phyloP scores from a whole-genome alignment of 352 stramenopile genomes.

The Elongisporangium prolatum region DNA sequence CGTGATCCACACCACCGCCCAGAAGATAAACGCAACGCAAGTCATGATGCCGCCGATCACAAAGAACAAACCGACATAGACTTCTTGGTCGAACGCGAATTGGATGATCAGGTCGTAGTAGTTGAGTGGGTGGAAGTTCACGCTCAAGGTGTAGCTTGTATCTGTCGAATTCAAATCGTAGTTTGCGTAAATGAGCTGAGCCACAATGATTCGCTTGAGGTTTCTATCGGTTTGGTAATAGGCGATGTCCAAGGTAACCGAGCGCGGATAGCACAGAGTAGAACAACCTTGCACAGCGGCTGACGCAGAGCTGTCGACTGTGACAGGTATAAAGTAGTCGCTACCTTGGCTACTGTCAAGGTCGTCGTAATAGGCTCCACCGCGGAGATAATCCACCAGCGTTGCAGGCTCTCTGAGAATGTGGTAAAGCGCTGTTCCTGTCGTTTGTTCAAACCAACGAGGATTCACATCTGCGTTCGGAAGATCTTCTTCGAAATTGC shows the following conservation, averaged over 20 bases:
- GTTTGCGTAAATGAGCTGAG: slow-evolving; percentile 85
- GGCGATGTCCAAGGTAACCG: slow-evolving; percentile 89
- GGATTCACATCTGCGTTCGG: slow-evolving; percentile 84
- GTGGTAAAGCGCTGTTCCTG: slow-evolving; percentile 88
- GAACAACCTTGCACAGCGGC: slow-evolving; percentile 80
- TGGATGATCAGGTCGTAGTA: slow-evolving; percentile 96
- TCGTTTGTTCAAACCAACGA: slow-evolving; percentile 94
- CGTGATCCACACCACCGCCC: slow-evolving; percentile 88
- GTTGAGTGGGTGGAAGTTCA: slow-evolving; percentile 91
- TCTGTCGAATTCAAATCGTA: slow-evolving; percentile 90
- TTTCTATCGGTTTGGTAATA: slow-evolving; percentile 93
- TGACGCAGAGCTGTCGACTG: slow-evolving; percentile 82
- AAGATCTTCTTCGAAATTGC: slow-evolving; percentile 93
- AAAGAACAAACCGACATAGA: slow-evolving; percentile 94
- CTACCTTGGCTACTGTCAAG: slow-evolving; percentile 46
- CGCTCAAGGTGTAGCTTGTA: slow-evolving; percentile 87
- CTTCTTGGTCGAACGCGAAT: slow-evolving; percentile 92
- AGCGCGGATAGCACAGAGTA: slow-evolving; percentile 90
- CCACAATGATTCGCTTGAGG: slow-evolving; percentile 92
- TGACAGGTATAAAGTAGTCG: slow-evolving; percentile 95
- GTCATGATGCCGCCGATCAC: slow-evolving; percentile 89
- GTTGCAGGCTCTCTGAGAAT: slow-evolving; percentile 90
- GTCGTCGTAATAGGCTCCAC: slow-evolving; percentile 65
- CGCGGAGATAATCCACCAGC: slow-evolving; percentile 84
- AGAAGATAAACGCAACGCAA: slow-evolving; percentile 80